Evolutionary conservation across 2,329 filamentous ascomycete species (phyloP).

Genomic region (Aspergillus floridensis): DNA sequence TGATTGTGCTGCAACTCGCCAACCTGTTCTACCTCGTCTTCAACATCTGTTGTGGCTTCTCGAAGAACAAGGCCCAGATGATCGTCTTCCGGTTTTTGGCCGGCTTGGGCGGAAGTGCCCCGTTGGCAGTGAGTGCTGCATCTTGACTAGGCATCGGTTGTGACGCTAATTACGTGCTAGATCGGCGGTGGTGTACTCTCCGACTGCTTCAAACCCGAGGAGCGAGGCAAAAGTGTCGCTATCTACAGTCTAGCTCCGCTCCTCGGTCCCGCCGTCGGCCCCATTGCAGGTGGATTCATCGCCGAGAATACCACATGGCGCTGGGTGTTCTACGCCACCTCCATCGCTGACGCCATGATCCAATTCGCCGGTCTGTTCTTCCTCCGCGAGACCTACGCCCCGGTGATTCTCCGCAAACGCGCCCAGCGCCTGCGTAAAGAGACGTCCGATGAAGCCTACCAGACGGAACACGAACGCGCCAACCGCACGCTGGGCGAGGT

Average conservation of each 20-base stretch:
- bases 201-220: slow-evolving; percentile 60
- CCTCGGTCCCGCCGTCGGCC: slow-evolving; percentile 64
- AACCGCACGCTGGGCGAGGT: slow-evolving; percentile 32
- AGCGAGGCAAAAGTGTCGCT: slow-evolving; percentile 61
- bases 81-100: slow-evolving; percentile 59
- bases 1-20: slow-evolving; percentile 53
- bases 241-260: slow-evolving; percentile 64
- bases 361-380: slow-evolving; percentile 62
- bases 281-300: slow-evolving; percentile 65
- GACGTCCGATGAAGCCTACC: slow-evolving; percentile 36
- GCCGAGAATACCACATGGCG: slow-evolving; percentile 64
- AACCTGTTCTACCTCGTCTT: slow-evolving; percentile 58
- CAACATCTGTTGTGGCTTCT: slow-evolving; percentile 60
- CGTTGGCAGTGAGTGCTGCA: slow-evolving; percentile 46
- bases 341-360: slow-evolving; percentile 61
- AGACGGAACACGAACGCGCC: slow-evolving; percentile 42
- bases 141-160: too few species aligned
- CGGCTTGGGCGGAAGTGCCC: slow-evolving; percentile 58
- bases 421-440: slow-evolving; percentile 49
- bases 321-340: slow-evolving; percentile 70
- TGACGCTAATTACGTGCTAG: slow-evolving; percentile 20
- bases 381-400: slow-evolving; percentile 64
- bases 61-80: slow-evolving; percentile 52
- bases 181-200: slow-evolving; percentile 52
- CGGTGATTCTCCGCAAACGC: slow-evolving; percentile 60